Base-by-base conservation (phyloP, 1,284 basidiomycete species). In the Cystobasidiaceae sp. region DNA sequence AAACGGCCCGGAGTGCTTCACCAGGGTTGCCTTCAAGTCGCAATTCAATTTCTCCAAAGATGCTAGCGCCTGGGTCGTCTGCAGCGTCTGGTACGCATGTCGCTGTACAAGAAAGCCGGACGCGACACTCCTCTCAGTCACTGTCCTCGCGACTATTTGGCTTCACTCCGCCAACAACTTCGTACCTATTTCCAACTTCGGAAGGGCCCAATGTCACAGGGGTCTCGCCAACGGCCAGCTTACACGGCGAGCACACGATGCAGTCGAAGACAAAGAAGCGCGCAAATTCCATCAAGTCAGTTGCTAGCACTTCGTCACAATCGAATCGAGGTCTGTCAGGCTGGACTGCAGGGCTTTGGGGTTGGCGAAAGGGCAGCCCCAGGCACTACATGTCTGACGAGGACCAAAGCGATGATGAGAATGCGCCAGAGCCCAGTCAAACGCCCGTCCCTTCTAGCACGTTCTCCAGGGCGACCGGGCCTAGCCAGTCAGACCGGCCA, bases 321-420 rank as follows among this genome's bases (percentile, higher is more conserved):
- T 45, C 52, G 7, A 41, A 32, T n/a, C 48, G 49, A n/a, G 61
- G 52, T 2, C n/a, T 44, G n/a, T 32, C 61, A 6, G 27, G 61
- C 30, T 64, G 61, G 61, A 44, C 61, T 33, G 61, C 51, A 19
- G 56, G 43, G 17, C 43, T 64, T n/a, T 64, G 51, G 43, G 43
- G 44, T 23, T 64, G 61, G 61, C 39, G 45, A 11, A 52, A 48
- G 37, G 27, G 34, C n/a, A 34, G 23, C 3, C 25, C 27, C 23
- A 51, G 32, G 15, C 58, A 19, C n/a, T 48, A 48, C 21, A 39
- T 41, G 9, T 49, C 45, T 17, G 58, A 60, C 21, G 58, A 49
- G 21, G 45, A 60, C 13, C 32, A 60, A 17, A 46, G 50, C 21
- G 45, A 49, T 11, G 54, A 44, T n/a, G 58, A 45, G 9, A 11